phyloP scores from a whole-genome alignment of 139 green algal species.

The Picochlorum sp. region DNA sequence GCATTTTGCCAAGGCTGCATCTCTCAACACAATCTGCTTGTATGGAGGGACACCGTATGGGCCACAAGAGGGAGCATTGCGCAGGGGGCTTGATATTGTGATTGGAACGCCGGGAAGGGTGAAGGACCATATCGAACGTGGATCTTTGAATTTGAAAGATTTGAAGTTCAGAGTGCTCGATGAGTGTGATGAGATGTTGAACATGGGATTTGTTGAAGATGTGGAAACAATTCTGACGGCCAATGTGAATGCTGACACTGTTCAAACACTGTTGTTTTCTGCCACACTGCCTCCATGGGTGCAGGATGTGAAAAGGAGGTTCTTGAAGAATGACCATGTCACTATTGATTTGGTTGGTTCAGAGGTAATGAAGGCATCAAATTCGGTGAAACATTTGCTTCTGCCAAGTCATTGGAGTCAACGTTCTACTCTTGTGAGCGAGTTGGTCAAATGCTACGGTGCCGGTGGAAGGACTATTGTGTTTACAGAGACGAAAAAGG shows the following conservation, averaged over 20 bases:
- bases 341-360: conserved; percentile 87
- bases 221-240: conserved; percentile 92
- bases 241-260: conserved; percentile 17
- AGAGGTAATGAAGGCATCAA: conserved; percentile 82
- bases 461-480: conserved; percentile 80
- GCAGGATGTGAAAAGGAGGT: conserved; percentile 75
- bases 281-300: conserved; percentile 96
- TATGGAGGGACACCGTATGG: conserved; percentile 88
- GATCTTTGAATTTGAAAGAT: conserved; percentile 64
- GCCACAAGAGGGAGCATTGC: conserved; percentile 63
- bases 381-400: conserved; percentile 78
- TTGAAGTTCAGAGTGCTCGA: conserved; percentile 85
- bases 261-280: conserved; percentile 97
- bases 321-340: conserved; percentile 62
- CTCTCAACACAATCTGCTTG: conserved; percentile 71
- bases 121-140: conserved; percentile 90
- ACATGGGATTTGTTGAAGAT: conserved; percentile 99
- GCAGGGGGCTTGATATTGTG: conserved; percentile 87
- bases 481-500: conserved; percentile 96
- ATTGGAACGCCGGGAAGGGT: conserved; percentile 89
- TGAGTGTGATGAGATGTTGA: conserved; percentile 99
- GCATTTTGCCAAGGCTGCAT: conserved; percentile 59
- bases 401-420: conserved; percentile 85
- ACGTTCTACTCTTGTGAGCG: conserved; percentile 49
- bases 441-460: conserved; percentile 76